Percentiles rank a stretch among this genome's conserved stretches.
Conservation (phyloP, 345 rosid genomes). For the Eucalyptus melliodora region DNA sequence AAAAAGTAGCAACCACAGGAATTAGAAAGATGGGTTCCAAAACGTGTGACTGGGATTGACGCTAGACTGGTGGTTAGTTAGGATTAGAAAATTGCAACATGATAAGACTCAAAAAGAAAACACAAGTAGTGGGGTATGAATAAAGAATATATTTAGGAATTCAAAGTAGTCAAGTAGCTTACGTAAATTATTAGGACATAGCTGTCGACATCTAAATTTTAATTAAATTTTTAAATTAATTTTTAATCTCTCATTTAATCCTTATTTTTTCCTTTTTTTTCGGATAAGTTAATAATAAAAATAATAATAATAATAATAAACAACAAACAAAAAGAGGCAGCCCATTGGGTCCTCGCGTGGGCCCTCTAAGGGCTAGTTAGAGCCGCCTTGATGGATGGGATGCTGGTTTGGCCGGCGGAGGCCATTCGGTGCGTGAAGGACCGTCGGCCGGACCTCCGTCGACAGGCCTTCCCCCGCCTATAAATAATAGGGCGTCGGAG, state of each 20-base stretch:
- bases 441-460: too few relatives aligned
- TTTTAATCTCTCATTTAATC: too few relatives aligned
- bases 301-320: too few relatives aligned
- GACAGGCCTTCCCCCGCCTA: too few relatives aligned
- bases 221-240: rapidly evolving
- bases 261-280: too few relatives aligned
- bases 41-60: not conserved
- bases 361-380: too few relatives aligned
- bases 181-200: not conserved
- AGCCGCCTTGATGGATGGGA: rapidly evolving
- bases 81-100: not conserved
- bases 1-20: not conserved
- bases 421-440: too few relatives aligned
- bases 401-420: too few relatives aligned
- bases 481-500: too few relatives aligned
- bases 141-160: not conserved
- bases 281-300: too few relatives aligned
- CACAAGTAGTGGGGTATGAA: not conserved
- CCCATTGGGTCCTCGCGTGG: too few relatives aligned
- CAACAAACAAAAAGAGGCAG: too few relatives aligned
- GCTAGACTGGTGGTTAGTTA: not conserved
- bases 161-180: not conserved
- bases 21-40: not conserved
- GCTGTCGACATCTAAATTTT: not conserved
- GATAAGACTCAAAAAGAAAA: not conserved